phyloP scores from a whole-genome alignment of 441 rosid genomes.

The Aleurites moluccanus region DNA sequence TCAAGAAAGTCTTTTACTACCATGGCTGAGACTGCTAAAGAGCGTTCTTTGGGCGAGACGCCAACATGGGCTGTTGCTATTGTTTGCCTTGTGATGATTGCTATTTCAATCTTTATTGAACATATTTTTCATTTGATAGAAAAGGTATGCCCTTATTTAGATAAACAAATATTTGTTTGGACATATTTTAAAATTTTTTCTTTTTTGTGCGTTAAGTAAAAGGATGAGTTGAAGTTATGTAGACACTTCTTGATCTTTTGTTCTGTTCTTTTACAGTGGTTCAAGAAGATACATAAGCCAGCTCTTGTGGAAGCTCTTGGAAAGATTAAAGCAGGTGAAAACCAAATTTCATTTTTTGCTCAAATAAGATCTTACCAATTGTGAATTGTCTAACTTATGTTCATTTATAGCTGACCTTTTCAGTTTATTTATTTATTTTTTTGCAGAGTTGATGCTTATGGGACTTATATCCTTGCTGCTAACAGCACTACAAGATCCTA shows the following conservation, averaged over 20 bases:
- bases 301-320: slow-evolving; percentile 82
- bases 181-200: too few relatives aligned
- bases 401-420: background rate
- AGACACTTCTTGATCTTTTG: background rate
- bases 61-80: slow-evolving; percentile 95
- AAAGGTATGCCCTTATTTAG: slow-evolving; percentile 10
- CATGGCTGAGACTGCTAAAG: slow-evolving; percentile 9
- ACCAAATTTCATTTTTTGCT: background rate
- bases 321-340: slow-evolving; percentile 73
- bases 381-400: background rate
- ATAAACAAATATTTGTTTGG: background rate
- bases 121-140: slow-evolving; percentile 29
- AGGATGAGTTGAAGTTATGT: background rate
- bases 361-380: background rate
- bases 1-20: slow-evolving; percentile 28
- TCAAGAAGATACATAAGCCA: slow-evolving; percentile 51
- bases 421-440: background rate
- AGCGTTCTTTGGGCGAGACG: slow-evolving; percentile 54
- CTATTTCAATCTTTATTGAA: slow-evolving; percentile 71
- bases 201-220: too few relatives aligned
- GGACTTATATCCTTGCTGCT: slow-evolving; percentile 90
- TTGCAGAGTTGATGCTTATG: slow-evolving; percentile 84
- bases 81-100: slow-evolving; percentile 69
- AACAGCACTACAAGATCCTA: slow-evolving; percentile 46
- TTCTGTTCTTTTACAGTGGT: slow-evolving; percentile 46